Percentiles rank a stretch among this genome's conserved stretches.
phyloP scores from a whole-genome alignment of 2,329 filamentous ascomycete genomes.

The Microsporum canis region DNA sequence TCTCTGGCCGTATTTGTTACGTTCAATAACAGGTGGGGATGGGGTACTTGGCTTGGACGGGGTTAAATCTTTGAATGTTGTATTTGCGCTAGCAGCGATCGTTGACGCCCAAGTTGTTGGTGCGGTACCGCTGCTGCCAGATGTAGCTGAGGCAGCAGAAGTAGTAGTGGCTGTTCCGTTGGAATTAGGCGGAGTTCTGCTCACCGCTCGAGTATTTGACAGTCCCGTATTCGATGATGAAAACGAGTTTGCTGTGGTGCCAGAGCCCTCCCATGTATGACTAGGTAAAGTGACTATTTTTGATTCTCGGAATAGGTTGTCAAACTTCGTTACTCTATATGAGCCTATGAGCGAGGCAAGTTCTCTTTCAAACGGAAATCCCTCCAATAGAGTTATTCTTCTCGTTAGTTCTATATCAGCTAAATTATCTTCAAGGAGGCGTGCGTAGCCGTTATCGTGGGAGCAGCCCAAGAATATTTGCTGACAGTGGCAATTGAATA shows the following conservation, averaged over 20 bases:
- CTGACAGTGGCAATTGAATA: conserved; percentile 49
- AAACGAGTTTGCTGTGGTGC: not conserved
- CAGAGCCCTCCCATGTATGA: not conserved
- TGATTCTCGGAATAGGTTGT: conserved; percentile 42
- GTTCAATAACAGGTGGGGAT: conserved; percentile 36
- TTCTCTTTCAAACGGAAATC: conserved; percentile 45
- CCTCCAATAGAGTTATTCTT: conserved; percentile 47
- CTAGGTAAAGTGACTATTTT: conserved; percentile 28
- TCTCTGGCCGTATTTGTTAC: conserved; percentile 50
- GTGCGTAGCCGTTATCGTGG: conserved; percentile 45
- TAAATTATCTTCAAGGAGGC: conserved; percentile 40
- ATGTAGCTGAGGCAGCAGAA: conserved; percentile 1
- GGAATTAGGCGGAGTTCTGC: conserved; percentile 26
- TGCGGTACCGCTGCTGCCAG: conserved; percentile 7
- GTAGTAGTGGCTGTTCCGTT: conserved; percentile 15
- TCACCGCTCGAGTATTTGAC: not conserved
- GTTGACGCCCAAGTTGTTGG: conserved; percentile 26
- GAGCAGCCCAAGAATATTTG: conserved; percentile 51
- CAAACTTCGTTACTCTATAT: conserved; percentile 42
- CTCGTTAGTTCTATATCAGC: conserved; percentile 35
- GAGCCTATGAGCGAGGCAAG: conserved; percentile 36
- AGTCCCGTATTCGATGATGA: not conserved
- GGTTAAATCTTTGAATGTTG: conserved; percentile 30
- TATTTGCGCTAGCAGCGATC: conserved; percentile 28
- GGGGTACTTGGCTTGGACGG: conserved; percentile 24